These are phyloP conservation scores for Kazachstania psychrophila DNA, from an alignment of 805 yeast species.

Conservation along the genomic window DNA sequence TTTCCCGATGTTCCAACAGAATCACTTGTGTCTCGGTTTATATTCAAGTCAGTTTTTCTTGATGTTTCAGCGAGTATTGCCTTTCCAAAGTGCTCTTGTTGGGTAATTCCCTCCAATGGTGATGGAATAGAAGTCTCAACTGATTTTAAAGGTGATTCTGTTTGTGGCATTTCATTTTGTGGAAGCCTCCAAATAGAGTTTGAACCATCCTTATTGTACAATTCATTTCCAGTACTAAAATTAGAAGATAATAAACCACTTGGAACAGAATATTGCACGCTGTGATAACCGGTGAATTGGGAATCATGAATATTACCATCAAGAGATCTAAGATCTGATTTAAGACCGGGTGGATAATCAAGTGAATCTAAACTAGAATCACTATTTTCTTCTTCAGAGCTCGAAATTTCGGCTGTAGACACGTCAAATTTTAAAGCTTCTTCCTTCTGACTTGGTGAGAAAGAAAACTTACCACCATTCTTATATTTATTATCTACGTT, in stretches of 20 bases:
- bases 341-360: conserved; percentile 15
- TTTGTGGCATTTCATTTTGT: conserved; percentile 12
- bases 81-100: conserved; percentile 1
- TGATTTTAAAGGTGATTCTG: conserved; percentile 16
- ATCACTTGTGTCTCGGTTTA: not conserved
- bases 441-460: conserved; percentile 23
- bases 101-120: conserved; percentile 1
- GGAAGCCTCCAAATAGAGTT: conserved; percentile 24
- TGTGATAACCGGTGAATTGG: conserved; percentile 13
- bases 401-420: conserved; percentile 23
- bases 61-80: not conserved
- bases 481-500: conserved; percentile 80
- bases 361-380: conserved; percentile 22
- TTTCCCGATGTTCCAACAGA: not conserved
- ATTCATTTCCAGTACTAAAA: conserved; percentile 7
- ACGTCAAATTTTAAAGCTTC: conserved; percentile 28
- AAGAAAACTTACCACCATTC: conserved; percentile 79
- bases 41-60: not conserved
- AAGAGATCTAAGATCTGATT: conserved; percentile 11
- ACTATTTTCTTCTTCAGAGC: conserved; percentile 28
- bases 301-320: conserved; percentile 15
- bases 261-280: conserved; percentile 11
- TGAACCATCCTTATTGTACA: conserved; percentile 13
- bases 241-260: conserved; percentile 7
- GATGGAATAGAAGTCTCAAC: conserved; percentile 9